Base-by-base conservation (phyloP, 352 stramenopile genomes). In the Discostella stelligera region DNA sequence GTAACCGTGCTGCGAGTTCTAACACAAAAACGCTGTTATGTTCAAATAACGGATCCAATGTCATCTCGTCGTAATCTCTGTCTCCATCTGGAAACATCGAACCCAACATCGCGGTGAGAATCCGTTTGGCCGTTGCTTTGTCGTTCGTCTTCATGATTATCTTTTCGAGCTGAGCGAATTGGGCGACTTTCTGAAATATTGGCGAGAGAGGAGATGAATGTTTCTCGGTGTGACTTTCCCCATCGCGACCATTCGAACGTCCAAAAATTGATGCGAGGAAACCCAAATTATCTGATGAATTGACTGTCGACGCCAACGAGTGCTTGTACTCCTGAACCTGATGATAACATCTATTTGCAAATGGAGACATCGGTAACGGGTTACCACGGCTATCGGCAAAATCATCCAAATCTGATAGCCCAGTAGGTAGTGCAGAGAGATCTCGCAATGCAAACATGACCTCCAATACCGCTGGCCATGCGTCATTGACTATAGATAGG, bases 341-440 rank as follows among this genome's bases (percentile, higher is more conserved):
- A 2, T 64, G 55, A 56, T 83, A 63, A 54, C 76, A 87, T 20
- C 78, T 70, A 53, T 77, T 71, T 11, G 84, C 79, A 80, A 87
- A 92, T 21, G 48, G 37, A 25, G 86, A 92, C 32, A 79, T 53
- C n/a, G 74, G 82, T 32, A 92, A 66, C 8, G 86, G 66, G 52
- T 89, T 89, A 3, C 86, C 86, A 64, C 81, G 74, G 54, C 83
- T 90, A 61, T 92, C 86, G 20, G 83, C 86, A 80, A 92, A 92
- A 58, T 92, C 86, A 61, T 92, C 86, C 13, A 90, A 68, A 77
- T 89, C 81, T 14, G 82, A 58, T 11, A 92, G 54, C n/a, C 79
- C 58, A 37, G 70, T 21, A 13, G 86, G 86, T 11, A 92, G 66
- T 14, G 79, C 86, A 32, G 77, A 20, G 0, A 85, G 67, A 63